phyloP scores from a whole-genome alignment of 371 early-diverging fungal genomes.

The Mucor irregularis region DNA sequence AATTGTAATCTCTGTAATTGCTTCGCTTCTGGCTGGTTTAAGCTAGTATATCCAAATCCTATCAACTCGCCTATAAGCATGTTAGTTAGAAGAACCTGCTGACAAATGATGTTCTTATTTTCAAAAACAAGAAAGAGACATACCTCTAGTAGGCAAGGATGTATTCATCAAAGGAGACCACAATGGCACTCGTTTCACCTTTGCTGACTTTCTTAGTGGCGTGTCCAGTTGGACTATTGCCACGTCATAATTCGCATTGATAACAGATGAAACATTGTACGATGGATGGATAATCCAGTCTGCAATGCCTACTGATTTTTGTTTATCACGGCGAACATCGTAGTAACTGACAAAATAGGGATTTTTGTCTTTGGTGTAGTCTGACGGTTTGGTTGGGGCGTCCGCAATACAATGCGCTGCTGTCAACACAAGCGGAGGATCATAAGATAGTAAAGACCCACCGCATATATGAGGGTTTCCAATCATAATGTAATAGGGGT shows the following conservation, averaged over 20 bases:
- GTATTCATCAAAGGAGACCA: conserved; percentile 24
- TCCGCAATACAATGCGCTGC: conserved; percentile 51
- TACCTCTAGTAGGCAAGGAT: conserved; percentile 14
- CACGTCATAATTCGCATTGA: conserved; percentile 38
- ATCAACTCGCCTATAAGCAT: conserved; percentile 27
- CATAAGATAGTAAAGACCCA: conserved; percentile 39
- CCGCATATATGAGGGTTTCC: conserved; percentile 55
- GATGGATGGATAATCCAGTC: conserved; percentile 44
- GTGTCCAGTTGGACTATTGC: conserved; percentile 36
- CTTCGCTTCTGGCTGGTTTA: conserved; percentile 20
- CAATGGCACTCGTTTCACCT: conserved; percentile 27
- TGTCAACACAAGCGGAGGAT: conserved; percentile 45
- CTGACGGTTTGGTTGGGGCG: conserved; percentile 17
- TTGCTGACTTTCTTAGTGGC: conserved; percentile 24
- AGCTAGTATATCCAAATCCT: conserved; percentile 35
- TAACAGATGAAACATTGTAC: conserved; percentile 19
- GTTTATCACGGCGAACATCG: conserved; percentile 19
- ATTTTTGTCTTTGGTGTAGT: conserved; percentile 4
- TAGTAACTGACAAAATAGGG: conserved; percentile 21
- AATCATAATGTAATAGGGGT: conserved; percentile 49
- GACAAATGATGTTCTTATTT: no score
- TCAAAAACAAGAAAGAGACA: not conserved
- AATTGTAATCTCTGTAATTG: conserved; percentile 25
- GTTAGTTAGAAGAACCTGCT: not conserved
- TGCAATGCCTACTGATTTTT: conserved; percentile 22